Base-by-base conservation (phyloP, 73 alveolate genomes). In the Paramecium bursaria region DNA sequence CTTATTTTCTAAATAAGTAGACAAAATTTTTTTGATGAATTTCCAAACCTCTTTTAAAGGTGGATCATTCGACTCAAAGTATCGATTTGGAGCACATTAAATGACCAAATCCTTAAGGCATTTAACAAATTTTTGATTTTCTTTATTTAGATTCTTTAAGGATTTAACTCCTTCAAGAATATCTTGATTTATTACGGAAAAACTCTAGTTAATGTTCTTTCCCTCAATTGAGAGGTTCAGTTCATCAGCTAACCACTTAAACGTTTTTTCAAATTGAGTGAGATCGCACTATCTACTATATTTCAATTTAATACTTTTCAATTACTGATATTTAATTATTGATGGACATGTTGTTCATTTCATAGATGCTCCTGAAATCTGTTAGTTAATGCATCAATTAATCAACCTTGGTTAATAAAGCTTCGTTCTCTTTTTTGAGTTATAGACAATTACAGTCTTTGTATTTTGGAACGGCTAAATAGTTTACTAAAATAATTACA, bases 71-170 rank as follows among this genome's bases (percentile, higher is more conserved):
- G 27, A 7, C 10, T 30, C 26, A 30, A 57, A 57, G 33, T 57
- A 57, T n/a, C 33, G 51, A 30, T 57, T n/a, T 2, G 76, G 76
- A 3, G 76, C 76, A 57, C 76, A 57, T 57, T 57, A 57, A 4
- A 57, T 57, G n/a, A 57, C 76, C 15, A 57, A n/a, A 30, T 57
- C 76, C 15, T 57, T 57, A 3, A 57, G 19, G 30, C 76, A 57
- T 23, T 50, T 23, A 15, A 57, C 17, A 17, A 57, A 57, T 57
- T 57, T 57, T 57, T 57, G 51, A 57, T 57, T 57, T 14, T 57
- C 76, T 57, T 57, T 57, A 14, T 57, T 30, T 30, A 30, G 33
- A 30, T 57, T 30, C 33, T 57, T 57, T 25, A 57, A 29, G 3
- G 76, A 30, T 11, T 57, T 57, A 5, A 57, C 76, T 10, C 76